phyloP scores from a whole-genome alignment of 192 early-diverging fungal genomes.

The Backusella circina region DNA sequence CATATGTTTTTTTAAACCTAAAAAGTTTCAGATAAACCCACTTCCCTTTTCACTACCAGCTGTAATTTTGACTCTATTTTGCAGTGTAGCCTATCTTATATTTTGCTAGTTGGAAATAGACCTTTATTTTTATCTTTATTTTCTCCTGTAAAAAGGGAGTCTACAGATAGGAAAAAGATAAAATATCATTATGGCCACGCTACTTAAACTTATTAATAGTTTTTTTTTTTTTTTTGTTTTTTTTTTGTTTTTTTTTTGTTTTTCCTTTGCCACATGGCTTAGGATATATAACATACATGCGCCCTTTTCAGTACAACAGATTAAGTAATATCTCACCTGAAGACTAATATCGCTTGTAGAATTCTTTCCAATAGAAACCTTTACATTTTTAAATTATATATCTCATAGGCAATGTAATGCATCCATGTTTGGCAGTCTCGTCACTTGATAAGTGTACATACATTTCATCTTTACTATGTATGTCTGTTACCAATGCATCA shows the following conservation, averaged over 20 bases:
- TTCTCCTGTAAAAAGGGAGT: background rate
- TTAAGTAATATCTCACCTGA: background rate
- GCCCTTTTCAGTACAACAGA: background rate
- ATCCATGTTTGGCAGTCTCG: background rate
- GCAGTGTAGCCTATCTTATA: background rate
- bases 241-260: background rate
- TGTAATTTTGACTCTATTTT: background rate
- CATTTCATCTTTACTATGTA: background rate
- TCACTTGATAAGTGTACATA: background rate
- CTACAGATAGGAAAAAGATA: background rate
- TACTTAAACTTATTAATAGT: background rate
- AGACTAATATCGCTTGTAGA: background rate
- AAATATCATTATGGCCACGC: background rate
- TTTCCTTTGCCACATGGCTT: background rate
- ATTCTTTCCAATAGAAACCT: too few species aligned
- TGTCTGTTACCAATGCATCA: background rate
- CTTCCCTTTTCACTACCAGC: background rate
- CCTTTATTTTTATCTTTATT: background rate
- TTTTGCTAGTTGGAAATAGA: background rate
- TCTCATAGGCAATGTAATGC: background rate
- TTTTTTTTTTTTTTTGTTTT: background rate
- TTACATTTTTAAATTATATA: background rate
- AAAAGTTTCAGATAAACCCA: background rate
- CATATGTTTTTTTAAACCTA: background rate
- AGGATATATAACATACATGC: background rate